Evolutionary conservation across 2,329 filamentous ascomycete species (phyloP), one percentile per base, ranked within the genome.

Genomic region (Cercospora berteroae): DNA sequence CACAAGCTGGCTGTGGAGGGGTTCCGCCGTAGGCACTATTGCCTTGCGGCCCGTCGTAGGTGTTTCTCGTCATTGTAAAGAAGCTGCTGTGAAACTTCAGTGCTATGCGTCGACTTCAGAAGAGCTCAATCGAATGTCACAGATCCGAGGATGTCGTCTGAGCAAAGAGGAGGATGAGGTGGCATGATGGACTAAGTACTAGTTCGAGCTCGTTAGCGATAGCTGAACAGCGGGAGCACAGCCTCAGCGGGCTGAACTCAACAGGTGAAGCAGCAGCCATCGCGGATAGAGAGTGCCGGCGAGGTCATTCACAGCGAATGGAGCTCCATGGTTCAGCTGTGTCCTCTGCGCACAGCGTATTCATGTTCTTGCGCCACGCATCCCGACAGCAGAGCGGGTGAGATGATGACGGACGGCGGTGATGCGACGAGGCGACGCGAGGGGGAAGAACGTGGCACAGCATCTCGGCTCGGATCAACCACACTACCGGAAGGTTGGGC

Each of bases 231-330:
- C 57, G 60, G 55, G 55, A 67, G 61, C 69, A 71, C 67, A 67
- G 69, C 69, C 69, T 61, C 69, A 64, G 39, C 70, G 27, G 60
- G 85, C 73, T 82, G 86, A 44, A 81, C 87, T 73, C 90, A 94
- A 64, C 88, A 92, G 55, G 50, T 16, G 23, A 69, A 67, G 69
- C 69, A 67, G 64, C 69, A 69, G 64, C 33, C 56, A 36, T 65
- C 39, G 44, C 58, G 63, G 65, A 29, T 59, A 25, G 33, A 50
- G 3, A 20, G 18, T 58, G 60, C 63, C 60, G 59, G 13, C 33
- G 20, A 55, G 12, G 3, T 58, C 55, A 36, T 18, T 13, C 31
- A 20, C 55, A 58, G 31, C 55, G 55, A 36, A 31, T 18, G 31
- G 9, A 36, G 23, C 23, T 55, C 23, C 31, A 23, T 20, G 55